phyloP scores from a whole-genome alignment of 1,284 basidiomycete genomes.

The Trichosporon ovoides region DNA sequence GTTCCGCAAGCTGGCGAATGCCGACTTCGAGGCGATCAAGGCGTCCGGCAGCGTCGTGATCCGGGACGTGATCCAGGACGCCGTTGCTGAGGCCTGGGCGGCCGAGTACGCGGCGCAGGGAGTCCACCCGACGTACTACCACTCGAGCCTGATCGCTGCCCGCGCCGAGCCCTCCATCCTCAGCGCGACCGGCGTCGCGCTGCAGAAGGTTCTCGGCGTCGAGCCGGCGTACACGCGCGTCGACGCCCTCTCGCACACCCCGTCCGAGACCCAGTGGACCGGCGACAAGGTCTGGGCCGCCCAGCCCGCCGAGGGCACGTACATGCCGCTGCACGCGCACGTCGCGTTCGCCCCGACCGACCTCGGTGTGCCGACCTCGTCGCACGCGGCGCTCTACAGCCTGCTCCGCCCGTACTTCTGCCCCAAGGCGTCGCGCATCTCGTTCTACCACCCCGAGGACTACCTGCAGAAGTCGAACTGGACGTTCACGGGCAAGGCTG shows the following conservation, averaged over 20 bases:
- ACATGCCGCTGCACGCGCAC: constrained; percentile 32
- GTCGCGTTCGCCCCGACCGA: constrained; percentile 34
- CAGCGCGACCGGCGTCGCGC: constrained; percentile 27
- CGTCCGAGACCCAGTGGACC: constrained; percentile 14
- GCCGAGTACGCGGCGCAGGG: constrained; percentile 12
- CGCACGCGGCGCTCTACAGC: constrained; percentile 36
- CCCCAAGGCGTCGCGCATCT: constrained; percentile 31
- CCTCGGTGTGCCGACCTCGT: constrained; percentile 22
- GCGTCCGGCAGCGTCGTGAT: constrained; percentile 33
- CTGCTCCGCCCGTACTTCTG: constrained; percentile 40
- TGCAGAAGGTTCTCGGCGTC: constrained; percentile 21
- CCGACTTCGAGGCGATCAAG: constrained; percentile 9
- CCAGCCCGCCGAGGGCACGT: constrained; percentile 8
- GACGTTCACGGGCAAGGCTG: constrained; percentile 16
- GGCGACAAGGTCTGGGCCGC: constrained; percentile 17
- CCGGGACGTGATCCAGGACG: constrained; percentile 40
- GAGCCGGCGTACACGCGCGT: constrained; percentile 25
- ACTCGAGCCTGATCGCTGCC: constrained; percentile 30
- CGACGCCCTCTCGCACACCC: constrained; percentile 17
- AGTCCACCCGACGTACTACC: constrained; percentile 34
- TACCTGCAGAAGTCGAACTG: constrained; percentile 40
- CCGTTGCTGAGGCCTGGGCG: constrained; percentile 33
- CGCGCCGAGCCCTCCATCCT: constrained; percentile 37
- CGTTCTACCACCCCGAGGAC: constrained; percentile 32
- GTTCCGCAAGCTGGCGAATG: not conserved